Evolutionary conservation across 2,329 filamentous ascomycete genomes (phyloP).

Genomic region (Fusarium redolens): DNA sequence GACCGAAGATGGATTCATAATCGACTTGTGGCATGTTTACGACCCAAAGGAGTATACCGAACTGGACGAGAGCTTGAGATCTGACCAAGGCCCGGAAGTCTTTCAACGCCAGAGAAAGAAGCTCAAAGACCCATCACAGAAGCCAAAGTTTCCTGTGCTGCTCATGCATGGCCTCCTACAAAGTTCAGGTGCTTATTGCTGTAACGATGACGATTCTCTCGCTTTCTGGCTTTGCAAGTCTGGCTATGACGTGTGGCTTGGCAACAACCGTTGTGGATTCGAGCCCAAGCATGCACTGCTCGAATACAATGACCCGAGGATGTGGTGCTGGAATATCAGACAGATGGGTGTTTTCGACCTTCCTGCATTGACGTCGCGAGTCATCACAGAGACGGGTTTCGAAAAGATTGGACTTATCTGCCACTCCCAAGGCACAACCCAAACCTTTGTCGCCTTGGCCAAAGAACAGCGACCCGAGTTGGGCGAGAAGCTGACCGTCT

Average conservation of each 20-base stretch:
- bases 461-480: conserved; percentile 91
- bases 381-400: conserved; percentile 85
- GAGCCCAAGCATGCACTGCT: conserved; percentile 79
- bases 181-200: conserved; percentile 87
- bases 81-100: conserved; percentile 67
- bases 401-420: conserved; percentile 83
- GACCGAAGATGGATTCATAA: conserved; percentile 93
- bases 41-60: conserved; percentile 79
- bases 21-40: conserved; percentile 89
- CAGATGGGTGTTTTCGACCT: conserved; percentile 94
- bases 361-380: conserved; percentile 80
- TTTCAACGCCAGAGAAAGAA: conserved; percentile 62
- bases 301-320: conserved; percentile 80
- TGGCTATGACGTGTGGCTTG: conserved; percentile 95
- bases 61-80: conserved; percentile 60
- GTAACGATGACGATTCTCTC: conserved; percentile 88
- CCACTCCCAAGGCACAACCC: conserved; percentile 91
- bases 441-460: conserved; percentile 87
- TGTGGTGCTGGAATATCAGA: conserved; percentile 97
- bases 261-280: conserved; percentile 92
- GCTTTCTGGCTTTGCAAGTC: conserved; percentile 93
- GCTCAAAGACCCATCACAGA: conserved; percentile 52
- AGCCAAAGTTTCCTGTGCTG: conserved; percentile 80
- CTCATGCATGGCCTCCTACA: conserved; percentile 91
- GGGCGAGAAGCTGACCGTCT: conserved; percentile 84